Evolutionary conservation across 2,329 filamentous ascomycete genomes (phyloP).

Genomic region (Arthroderma sp.): DNA sequence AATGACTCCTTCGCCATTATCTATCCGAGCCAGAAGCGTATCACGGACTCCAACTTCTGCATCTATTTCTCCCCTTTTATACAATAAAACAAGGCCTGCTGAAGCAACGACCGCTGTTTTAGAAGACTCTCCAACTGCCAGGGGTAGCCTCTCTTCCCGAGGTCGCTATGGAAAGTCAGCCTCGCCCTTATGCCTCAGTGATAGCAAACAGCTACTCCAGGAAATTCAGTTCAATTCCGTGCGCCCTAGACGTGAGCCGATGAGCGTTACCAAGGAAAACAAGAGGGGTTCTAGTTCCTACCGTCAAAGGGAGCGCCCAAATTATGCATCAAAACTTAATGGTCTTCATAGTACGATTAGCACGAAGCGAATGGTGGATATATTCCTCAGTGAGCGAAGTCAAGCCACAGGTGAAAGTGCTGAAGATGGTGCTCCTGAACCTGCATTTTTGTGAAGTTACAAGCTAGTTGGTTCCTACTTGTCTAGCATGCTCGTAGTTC

Average conservation of each 20-base stretch:
- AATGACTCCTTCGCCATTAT: background rate
- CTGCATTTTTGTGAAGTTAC: conserved; percentile 13
- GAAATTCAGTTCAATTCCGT: conserved; percentile 9
- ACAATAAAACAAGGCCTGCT: conserved; percentile 8
- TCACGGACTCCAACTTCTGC: conserved; percentile 9
- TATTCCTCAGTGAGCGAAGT: conserved; percentile 16
- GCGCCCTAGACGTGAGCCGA: conserved; percentile 8
- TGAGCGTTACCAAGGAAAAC: conserved; percentile 14
- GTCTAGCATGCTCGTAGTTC: background rate
- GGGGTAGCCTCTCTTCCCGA: conserved; percentile 4
- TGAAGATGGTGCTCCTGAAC: conserved; percentile 12
- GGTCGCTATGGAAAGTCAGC: conserved; percentile 5
- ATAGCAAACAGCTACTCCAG: conserved; percentile 6
- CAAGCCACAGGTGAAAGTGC: conserved; percentile 8
- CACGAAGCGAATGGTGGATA: conserved; percentile 17
- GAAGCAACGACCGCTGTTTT: conserved; percentile 6
- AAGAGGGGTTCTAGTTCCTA: background rate
- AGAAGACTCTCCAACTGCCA: background rate
- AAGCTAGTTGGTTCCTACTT: background rate
- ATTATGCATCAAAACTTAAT: conserved; percentile 8
- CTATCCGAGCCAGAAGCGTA: conserved; percentile 5
- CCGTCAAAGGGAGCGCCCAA: background rate
- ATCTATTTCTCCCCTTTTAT: conserved; percentile 11
- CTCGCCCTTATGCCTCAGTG: conserved; percentile 2
- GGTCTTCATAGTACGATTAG: conserved; percentile 15